Percentiles rank a stretch among this genome's conserved stretches.
phyloP scores from a whole-genome alignment of 176 grass and related monocot species.

The Bromus sterilis region DNA sequence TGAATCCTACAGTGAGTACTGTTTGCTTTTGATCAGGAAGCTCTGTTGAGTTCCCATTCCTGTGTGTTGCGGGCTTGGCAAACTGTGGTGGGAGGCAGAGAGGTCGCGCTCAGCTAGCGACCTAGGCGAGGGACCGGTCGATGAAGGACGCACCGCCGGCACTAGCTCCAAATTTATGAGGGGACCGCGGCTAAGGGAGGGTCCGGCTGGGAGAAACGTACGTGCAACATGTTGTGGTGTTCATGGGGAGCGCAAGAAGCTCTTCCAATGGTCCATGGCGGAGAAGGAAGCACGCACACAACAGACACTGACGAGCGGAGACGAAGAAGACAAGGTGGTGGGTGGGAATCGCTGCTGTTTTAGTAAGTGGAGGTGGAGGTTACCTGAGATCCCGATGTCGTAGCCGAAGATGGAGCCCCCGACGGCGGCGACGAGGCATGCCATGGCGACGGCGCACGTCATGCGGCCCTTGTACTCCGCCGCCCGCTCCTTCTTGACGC shows the following conservation, averaged over 20 bases:
- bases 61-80: not conserved
- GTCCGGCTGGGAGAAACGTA: not conserved
- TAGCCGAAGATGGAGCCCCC: slow-evolving; percentile 93
- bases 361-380: not conserved
- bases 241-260: not conserved
- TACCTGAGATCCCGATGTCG: slow-evolving; percentile 89
- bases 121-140: not conserved
- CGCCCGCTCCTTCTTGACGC: slow-evolving; percentile 75
- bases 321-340: too few species aligned
- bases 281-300: too few species aligned
- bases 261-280: not conserved
- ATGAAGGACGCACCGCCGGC: not conserved
- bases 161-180: not conserved
- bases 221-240: not conserved
- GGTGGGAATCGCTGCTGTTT: not conserved
- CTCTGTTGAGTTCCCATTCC: not conserved
- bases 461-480: slow-evolving; percentile 80
- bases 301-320: not conserved
- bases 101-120: not conserved
- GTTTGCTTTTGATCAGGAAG: not conserved
- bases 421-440: slow-evolving; percentile 81
- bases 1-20: not conserved
- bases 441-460: slow-evolving; percentile 65
- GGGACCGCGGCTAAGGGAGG: not conserved
- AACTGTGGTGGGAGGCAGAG: not conserved